Conservation (phyloP, 768 basidiomycete species). For the Psilocybe sp. region DNA sequence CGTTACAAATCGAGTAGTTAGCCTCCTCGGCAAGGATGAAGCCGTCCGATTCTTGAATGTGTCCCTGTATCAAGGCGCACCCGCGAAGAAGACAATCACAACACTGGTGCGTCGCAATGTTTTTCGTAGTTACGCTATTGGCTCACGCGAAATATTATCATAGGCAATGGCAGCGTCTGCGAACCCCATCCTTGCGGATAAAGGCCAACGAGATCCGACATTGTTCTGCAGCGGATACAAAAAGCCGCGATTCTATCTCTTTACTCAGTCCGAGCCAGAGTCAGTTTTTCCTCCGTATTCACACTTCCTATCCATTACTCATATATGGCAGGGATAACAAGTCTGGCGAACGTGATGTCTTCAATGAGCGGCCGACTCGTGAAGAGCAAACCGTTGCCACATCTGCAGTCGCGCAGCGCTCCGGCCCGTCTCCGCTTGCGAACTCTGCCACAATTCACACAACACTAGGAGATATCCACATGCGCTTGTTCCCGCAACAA, state of each 20-base stretch:
- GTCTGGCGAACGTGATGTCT: conserved; percentile 89
- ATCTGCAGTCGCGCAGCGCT: conserved; percentile 44
- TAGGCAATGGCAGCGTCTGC: conserved; percentile 94
- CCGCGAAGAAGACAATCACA: conserved; percentile 77
- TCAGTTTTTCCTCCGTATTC: conserved; percentile 35
- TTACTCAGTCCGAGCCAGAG: conserved; percentile 89
- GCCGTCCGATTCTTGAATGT: conserved; percentile 87
- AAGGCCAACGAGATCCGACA: conserved; percentile 82
- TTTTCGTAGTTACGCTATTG: not conserved
- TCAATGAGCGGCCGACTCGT: conserved; percentile 95
- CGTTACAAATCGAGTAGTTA: conserved; percentile 87
- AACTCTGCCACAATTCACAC: conserved; percentile 90
- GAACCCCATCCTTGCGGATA: conserved; percentile 90
- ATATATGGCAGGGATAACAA: conserved; percentile 65
- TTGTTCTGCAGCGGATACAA: conserved; percentile 94
- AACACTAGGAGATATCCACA: conserved; percentile 89
- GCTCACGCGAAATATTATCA: not conserved
- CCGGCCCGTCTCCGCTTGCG: conserved; percentile 70
- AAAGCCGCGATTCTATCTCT: conserved; percentile 90
- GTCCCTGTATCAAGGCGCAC: conserved; percentile 89
- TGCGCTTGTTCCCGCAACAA: conserved; percentile 86
- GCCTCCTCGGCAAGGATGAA: conserved; percentile 92
- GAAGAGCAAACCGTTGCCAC: conserved; percentile 91
- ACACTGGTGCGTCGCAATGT: conserved; percentile 60
- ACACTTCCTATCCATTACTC: not conserved